phyloP scores from a whole-genome alignment of 805 yeast genomes.

The Spathaspora boniae region DNA sequence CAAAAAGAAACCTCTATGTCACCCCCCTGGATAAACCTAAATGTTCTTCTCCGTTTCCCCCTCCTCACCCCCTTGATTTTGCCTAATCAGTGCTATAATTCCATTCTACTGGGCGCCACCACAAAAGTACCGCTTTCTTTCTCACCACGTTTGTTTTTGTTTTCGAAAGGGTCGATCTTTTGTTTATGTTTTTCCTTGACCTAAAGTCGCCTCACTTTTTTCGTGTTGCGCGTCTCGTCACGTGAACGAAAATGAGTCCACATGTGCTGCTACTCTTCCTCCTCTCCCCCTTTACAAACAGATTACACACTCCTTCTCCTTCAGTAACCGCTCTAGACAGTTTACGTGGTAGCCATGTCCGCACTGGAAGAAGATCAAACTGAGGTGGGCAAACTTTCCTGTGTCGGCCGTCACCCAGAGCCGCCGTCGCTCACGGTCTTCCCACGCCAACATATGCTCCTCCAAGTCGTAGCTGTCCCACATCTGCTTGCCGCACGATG shows the following conservation, averaged over 20 bases:
- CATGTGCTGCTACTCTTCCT: too few species aligned
- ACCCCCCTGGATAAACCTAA: too few species aligned
- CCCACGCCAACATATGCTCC: conserved; percentile 56
- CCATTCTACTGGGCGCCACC: too few species aligned
- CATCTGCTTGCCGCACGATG: conserved; percentile 68
- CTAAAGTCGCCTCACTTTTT: neutral
- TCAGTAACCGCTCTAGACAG: conserved; percentile 48
- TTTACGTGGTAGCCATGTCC: conserved; percentile 61
- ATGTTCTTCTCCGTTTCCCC: too few species aligned
- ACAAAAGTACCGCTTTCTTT: too few species aligned
- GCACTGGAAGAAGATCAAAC: conserved; percentile 58
- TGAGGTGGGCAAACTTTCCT: conserved; percentile 18
- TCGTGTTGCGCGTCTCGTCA: neutral
- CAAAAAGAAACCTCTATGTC: too few species aligned
- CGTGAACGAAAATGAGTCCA: neutral
- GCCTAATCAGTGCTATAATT: too few species aligned
- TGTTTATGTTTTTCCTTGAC: neutral
- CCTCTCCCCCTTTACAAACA: too few species aligned
- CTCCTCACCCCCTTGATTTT: too few species aligned
- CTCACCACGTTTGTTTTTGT: neutral
- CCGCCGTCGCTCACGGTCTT: conserved; percentile 27
- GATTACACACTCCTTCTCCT: conserved; percentile 21
- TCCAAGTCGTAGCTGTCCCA: conserved; percentile 50
- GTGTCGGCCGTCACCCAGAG: conserved; percentile 8
- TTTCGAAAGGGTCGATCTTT: neutral